A percentile compares a stretch with the other conserved stretches of the same genome.
These are phyloP conservation scores for Trypethelium eluteriae DNA, from an alignment of 495 filamentous ascomycete genomes.

Conservation along the genomic window DNA sequence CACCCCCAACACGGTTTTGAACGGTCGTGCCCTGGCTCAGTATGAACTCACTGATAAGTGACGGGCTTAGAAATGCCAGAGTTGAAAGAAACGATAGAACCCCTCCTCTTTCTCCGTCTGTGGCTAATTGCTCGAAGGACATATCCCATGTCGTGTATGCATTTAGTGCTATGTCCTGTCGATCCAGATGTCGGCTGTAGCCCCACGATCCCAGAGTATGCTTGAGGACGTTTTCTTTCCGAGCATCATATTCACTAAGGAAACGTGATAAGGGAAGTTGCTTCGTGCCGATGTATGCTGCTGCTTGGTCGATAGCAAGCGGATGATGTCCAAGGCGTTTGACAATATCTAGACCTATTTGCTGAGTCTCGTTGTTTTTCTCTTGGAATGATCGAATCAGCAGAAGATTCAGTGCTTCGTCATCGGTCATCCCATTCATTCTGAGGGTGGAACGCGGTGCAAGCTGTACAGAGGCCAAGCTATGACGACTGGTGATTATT, in stretches of 20 bases:
- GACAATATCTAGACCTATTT: neutral
- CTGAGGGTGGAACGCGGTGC: neutral
- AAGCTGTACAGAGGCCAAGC: neutral
- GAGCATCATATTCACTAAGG: neutral
- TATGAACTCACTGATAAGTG: neutral
- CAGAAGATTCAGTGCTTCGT: neutral
- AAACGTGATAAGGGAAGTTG: neutral
- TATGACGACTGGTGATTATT: neutral
- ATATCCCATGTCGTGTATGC: neutral
- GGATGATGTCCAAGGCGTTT: slow-evolving; percentile 4
- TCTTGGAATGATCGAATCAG: neutral
- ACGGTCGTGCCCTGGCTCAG: neutral
- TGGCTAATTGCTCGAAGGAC: slow-evolving; percentile 1
- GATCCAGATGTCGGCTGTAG: neutral
- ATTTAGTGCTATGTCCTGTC: neutral
- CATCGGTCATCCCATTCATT: neutral
- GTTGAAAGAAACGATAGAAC: neutral
- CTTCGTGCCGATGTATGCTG: neutral
- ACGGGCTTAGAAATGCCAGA: neutral
- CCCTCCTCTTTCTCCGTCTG: neutral
- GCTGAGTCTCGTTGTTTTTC: neutral
- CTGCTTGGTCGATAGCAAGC: slow-evolving; percentile 9
- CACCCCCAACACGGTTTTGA: neutral
- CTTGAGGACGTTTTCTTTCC: neutral
- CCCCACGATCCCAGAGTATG: neutral